Evolutionary conservation across 2,329 filamentous ascomycete genomes (phyloP).

Genomic region (Ascosphaera pollenicola): DNA sequence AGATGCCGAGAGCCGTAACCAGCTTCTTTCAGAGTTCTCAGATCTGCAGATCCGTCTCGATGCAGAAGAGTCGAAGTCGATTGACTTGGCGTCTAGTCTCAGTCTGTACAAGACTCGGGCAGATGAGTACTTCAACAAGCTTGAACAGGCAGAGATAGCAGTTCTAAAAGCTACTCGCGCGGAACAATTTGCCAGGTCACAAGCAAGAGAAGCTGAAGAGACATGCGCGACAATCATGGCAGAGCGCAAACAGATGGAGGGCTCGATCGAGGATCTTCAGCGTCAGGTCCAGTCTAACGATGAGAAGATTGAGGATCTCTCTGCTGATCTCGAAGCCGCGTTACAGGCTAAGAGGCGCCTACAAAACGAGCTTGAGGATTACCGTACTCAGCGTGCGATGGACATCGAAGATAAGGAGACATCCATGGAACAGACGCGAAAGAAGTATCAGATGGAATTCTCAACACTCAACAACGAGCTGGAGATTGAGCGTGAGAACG

Average conservation of each 20-base stretch:
- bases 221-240: slow-evolving; percentile 77
- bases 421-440: slow-evolving; percentile 87
- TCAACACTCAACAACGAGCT: slow-evolving; percentile 76
- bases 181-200: slow-evolving; percentile 80
- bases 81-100: slow-evolving; percentile 65
- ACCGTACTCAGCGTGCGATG: slow-evolving; percentile 80
- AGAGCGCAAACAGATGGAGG: slow-evolving; percentile 77
- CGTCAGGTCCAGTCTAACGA: slow-evolving; percentile 75
- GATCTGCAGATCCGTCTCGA: slow-evolving; percentile 88
- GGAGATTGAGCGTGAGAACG: slow-evolving; percentile 78
- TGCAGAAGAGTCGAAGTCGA: slow-evolving; percentile 62
- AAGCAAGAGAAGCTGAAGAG: slow-evolving; percentile 78
- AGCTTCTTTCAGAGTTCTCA: slow-evolving; percentile 77
- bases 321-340: slow-evolving; percentile 68
- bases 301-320: slow-evolving; percentile 75
- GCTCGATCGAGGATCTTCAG: slow-evolving; percentile 70
- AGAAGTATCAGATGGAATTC: slow-evolving; percentile 92
- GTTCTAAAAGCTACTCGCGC: slow-evolving; percentile 81
- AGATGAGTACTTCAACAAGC: slow-evolving; percentile 91
- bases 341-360: slow-evolving; percentile 81
- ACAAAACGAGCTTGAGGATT: slow-evolving; percentile 94
- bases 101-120: slow-evolving; percentile 77
- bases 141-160: slow-evolving; percentile 90
- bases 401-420: slow-evolving; percentile 94
- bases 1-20: slow-evolving; percentile 65